Evolutionary conservation across 306 rosid species (phyloP).

Genomic region (Rosa multiflora): DNA sequence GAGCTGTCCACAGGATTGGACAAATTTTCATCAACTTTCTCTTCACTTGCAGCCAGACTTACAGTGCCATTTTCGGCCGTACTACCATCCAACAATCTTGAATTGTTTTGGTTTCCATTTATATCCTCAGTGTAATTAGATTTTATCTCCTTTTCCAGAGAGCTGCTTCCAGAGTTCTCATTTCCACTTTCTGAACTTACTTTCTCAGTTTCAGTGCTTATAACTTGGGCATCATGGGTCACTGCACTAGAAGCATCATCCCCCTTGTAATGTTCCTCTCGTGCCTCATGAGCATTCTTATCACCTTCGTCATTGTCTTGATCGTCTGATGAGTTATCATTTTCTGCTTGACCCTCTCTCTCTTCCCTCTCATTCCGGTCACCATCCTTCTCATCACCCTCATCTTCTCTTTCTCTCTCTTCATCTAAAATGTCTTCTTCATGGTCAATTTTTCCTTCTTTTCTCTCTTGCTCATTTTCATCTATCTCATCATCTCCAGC

Average conservation of each 20-base stretch:
- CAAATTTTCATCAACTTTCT: constrained; percentile 27
- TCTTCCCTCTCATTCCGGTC: constrained; percentile 36
- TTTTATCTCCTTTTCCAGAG: constrained; percentile 32
- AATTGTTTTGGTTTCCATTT: constrained; percentile 29
- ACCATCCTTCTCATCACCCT: constrained; percentile 23
- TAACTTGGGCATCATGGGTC: constrained; percentile 59
- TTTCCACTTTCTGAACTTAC: constrained; percentile 41
- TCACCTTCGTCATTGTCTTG: constrained; percentile 29
- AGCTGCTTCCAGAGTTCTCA: constrained; percentile 30
- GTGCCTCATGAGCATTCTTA: constrained; percentile 61
- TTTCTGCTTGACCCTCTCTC: constrained; percentile 42
- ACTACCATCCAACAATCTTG: constrained; percentile 37
- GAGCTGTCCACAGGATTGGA: constrained; percentile 14
- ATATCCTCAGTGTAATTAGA: constrained; percentile 12
- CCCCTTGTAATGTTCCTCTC: constrained; percentile 85
- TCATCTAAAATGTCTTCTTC: constrained; percentile 58
- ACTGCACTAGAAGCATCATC: constrained; percentile 99
- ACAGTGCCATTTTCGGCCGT: constrained; percentile 26
- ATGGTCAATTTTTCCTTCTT: constrained; percentile 44
- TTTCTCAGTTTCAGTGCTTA: constrained; percentile 34
- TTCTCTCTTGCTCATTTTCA: constrained; percentile 66
- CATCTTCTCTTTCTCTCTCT: constrained; percentile 58
- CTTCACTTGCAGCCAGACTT: constrained; percentile 31
- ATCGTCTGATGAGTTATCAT: constrained; percentile 35
- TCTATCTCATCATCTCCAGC: constrained; percentile 72